These are phyloP conservation scores for Saturnispora galanensis DNA, from an alignment of 805 yeast genomes.

Conservation along the genomic window DNA sequence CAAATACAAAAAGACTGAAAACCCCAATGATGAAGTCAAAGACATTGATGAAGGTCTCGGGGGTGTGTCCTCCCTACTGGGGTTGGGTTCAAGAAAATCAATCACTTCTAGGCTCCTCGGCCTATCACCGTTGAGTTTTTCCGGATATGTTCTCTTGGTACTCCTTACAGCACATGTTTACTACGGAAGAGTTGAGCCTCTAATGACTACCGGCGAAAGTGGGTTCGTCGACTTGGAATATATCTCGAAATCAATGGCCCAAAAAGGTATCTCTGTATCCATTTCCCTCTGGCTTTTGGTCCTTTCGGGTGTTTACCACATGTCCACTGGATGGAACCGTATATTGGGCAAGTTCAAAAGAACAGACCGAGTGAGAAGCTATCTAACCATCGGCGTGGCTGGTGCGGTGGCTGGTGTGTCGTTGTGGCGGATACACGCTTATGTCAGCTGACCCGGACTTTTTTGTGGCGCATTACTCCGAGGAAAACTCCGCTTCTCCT, in stretches of 20 bases:
- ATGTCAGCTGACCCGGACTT: background rate
- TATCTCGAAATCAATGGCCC: conserved; percentile 30
- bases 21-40: conserved; percentile 16
- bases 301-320: conserved; percentile 40
- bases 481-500: background rate
- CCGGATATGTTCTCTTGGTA: conserved; percentile 47
- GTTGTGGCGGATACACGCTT: conserved; percentile 3
- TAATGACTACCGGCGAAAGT: conserved; percentile 55
- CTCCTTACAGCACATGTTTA: conserved; percentile 37
- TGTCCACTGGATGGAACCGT: conserved; percentile 41
- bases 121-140: conserved; percentile 45
- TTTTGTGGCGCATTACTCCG: background rate
- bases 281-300: conserved; percentile 27
- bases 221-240: conserved; percentile 44
- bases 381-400: conserved; percentile 27
- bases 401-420: background rate
- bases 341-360: conserved; percentile 33
- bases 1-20: conserved; percentile 5
- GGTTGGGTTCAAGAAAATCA: conserved; percentile 43
- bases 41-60: conserved; percentile 49
- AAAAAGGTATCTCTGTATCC: background rate
- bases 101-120: conserved; percentile 36
- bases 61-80: conserved; percentile 47
- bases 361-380: conserved; percentile 35
- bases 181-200: conserved; percentile 41